A percentile compares a stretch with the other conserved stretches of the same genome.
Evolutionary conservation across 306 rosid species (phyloP).

Genomic region (Lotus japonicus): DNA sequence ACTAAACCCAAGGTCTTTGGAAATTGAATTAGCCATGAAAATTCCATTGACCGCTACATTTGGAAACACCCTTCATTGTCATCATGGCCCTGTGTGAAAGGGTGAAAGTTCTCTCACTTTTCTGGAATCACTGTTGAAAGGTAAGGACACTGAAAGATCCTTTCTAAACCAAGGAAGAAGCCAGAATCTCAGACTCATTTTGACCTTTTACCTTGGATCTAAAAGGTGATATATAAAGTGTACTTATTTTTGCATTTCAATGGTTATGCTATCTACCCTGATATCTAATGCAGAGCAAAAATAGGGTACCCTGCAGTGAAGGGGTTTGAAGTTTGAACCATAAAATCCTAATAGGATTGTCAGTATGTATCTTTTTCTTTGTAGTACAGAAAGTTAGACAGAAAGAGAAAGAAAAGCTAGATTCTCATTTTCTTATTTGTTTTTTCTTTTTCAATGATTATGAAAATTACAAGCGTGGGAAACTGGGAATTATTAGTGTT

Average conservation of each 20-base stretch:
- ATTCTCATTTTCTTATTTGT: background rate
- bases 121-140: slow-evolving; percentile 35
- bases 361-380: slow-evolving; percentile 46
- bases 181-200: slow-evolving; percentile 28
- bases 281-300: slow-evolving; percentile 20
- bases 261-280: slow-evolving; percentile 7
- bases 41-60: slow-evolving; percentile 19
- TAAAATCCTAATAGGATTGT: slow-evolving; percentile 39
- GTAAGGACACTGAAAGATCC: slow-evolving; percentile 40
- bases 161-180: slow-evolving; percentile 25
- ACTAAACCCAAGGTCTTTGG: background rate
- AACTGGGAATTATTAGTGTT: slow-evolving; percentile 17
- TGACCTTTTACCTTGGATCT: slow-evolving; percentile 31
- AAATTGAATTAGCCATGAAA: slow-evolving; percentile 17
- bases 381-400: slow-evolving; percentile 25
- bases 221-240: slow-evolving; percentile 27
- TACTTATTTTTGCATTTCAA: slow-evolving; percentile 11
- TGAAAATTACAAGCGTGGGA: background rate
- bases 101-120: background rate
- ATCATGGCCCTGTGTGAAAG: background rate
- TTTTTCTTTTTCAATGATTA: background rate
- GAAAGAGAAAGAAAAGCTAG: background rate
- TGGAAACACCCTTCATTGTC: slow-evolving; percentile 21
- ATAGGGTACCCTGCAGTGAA: slow-evolving; percentile 7
- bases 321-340: slow-evolving; percentile 30